Evolutionary conservation across 2,329 filamentous ascomycete species (phyloP).

Genomic region (Thelonectria olida): DNA sequence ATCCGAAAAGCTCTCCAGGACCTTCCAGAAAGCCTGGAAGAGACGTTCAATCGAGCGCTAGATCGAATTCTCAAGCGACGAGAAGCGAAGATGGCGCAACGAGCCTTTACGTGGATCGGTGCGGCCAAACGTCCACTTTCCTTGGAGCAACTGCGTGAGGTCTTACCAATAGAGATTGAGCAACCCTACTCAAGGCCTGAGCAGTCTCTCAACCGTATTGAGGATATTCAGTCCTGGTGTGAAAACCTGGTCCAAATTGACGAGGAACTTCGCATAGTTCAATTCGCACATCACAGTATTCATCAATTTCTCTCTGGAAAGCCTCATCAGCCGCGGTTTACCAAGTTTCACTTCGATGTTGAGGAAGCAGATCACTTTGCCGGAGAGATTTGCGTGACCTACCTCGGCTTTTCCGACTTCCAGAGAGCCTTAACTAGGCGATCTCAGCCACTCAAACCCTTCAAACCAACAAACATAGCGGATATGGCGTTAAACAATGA

Average conservation of each 20-base stretch:
- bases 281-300: constrained; percentile 47
- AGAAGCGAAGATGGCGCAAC: neutral
- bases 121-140: constrained; percentile 44
- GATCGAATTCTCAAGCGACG: constrained; percentile 15
- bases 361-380: constrained; percentile 40
- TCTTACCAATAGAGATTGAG: constrained; percentile 45
- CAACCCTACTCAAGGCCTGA: constrained; percentile 34
- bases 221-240: constrained; percentile 43
- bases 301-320: constrained; percentile 37
- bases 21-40: constrained; percentile 23
- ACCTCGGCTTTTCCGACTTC: constrained; percentile 52
- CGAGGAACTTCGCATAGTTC: constrained; percentile 42
- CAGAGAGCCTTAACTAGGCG: constrained; percentile 38
- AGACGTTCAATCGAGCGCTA: constrained; percentile 24
- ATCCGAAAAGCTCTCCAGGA: constrained; percentile 15
- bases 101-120: constrained; percentile 39
- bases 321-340: neutral
- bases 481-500: neutral
- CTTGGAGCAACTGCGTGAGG: constrained; percentile 49
- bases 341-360: constrained; percentile 28
- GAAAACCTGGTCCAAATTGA: constrained; percentile 46
- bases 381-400: constrained; percentile 50
- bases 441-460: neutral
- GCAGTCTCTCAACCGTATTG: constrained; percentile 39
- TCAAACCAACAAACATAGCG: neutral